phyloP scores from a whole-genome alignment of 371 early-diverging fungal species.

The Chytridiales sp. region DNA sequence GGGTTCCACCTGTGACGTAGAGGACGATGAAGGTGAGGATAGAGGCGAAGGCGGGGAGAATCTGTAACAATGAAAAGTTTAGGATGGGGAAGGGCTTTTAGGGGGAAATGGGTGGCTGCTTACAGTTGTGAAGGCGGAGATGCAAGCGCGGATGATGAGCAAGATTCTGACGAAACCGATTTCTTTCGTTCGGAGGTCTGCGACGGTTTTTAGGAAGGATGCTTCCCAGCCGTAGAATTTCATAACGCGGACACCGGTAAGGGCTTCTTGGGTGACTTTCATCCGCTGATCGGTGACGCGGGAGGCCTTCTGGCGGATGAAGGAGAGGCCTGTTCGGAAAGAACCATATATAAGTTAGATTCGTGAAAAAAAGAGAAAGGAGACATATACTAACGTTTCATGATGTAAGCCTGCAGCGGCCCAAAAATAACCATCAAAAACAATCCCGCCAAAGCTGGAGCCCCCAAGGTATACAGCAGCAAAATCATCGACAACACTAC shows the following conservation, averaged over 20 bases:
- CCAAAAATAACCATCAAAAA: slow-evolving; percentile 19
- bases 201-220: slow-evolving; percentile 20
- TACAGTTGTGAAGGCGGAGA: slow-evolving; percentile 22
- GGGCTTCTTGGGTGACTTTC: slow-evolving; percentile 30
- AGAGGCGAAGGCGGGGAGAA: slow-evolving; percentile 62
- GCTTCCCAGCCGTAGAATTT: slow-evolving; percentile 37
- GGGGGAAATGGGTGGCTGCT: no score
- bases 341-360: not conserved
- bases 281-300: slow-evolving; percentile 32
- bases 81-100: no score
- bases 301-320: slow-evolving; percentile 13
- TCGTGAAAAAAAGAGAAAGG: not conserved
- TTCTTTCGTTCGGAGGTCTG: slow-evolving; percentile 17
- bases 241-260: slow-evolving; percentile 44
- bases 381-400: not conserved
- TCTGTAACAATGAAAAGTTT: no score
- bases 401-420: slow-evolving; percentile 22
- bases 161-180: slow-evolving; percentile 3
- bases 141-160: slow-evolving; percentile 14
- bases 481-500: slow-evolving; percentile 14
- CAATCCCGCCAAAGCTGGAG: slow-evolving; percentile 30
- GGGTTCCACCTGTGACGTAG: slow-evolving; percentile 11
- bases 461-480: slow-evolving; percentile 20
- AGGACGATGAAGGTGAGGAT: slow-evolving; percentile 17
- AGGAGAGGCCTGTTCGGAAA: slow-evolving; percentile 2